Conservation (phyloP, 371 early-diverging fungal species). For the Mucor racemosus region DNA sequence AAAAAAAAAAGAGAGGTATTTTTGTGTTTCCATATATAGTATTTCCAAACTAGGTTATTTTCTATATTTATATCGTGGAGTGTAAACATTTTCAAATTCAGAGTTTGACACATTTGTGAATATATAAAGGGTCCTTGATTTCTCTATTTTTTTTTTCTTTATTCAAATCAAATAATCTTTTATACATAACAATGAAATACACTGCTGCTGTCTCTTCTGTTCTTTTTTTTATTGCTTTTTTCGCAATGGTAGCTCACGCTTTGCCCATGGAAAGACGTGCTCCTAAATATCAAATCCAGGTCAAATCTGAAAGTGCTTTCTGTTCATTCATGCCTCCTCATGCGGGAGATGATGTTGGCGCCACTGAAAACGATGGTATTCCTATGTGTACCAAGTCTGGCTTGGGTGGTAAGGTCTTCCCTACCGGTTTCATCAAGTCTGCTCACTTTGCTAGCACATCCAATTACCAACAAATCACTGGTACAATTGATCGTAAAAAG, state of each 20-base stretch:
- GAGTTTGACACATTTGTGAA: not conserved
- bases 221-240: slow-evolving; percentile 9
- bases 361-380: slow-evolving; percentile 40
- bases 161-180: not conserved
- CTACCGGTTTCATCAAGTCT: slow-evolving; percentile 38
- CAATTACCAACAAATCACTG: slow-evolving; percentile 46
- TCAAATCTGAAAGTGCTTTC: slow-evolving; percentile 30
- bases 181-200: slow-evolving; percentile 10
- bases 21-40: not conserved
- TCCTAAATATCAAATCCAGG: slow-evolving; percentile 12
- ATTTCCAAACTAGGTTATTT: not conserved
- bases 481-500: slow-evolving; percentile 30
- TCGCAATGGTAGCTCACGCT: slow-evolving; percentile 8
- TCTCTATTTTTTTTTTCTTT: slow-evolving; percentile 1
- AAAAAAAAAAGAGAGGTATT: not conserved
- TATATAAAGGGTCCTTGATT: not conserved
- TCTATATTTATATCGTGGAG: not conserved
- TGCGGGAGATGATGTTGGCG: slow-evolving; percentile 40
- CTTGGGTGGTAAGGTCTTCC: slow-evolving; percentile 36
- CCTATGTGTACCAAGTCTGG: slow-evolving; percentile 38
- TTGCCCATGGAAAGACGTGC: slow-evolving; percentile 11
- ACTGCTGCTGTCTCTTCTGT: not conserved
- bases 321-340: slow-evolving; percentile 51
- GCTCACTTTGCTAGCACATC: slow-evolving; percentile 31
- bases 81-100: not conserved